Base-by-base conservation (phyloP, 2,329 filamentous ascomycete species). In the Westerdykella aurantiaca region DNA sequence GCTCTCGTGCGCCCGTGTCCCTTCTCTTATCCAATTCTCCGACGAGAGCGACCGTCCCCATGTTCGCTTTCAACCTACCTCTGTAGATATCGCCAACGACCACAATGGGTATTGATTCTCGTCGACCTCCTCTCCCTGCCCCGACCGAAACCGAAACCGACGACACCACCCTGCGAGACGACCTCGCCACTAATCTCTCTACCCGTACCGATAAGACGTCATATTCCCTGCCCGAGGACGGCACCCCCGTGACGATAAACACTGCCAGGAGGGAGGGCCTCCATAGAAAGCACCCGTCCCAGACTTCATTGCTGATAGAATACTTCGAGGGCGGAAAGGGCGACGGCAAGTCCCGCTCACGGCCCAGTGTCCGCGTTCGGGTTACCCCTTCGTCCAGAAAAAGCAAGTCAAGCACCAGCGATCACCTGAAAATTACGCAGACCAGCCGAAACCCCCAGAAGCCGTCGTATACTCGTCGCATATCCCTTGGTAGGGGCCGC, bases 221-320 rank as follows among this genome's bases (percentile, higher is more conserved):
- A 42, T 90, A 86, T 69, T 88, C 85, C 31, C 78, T 93, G 41
- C 87, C 86, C 45, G 86, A 89, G 61, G 87, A 93, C 80, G 88
- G 87, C 64, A 91, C 86, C 42, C 89, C 90, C 34, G 83, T 98
- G 60, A 97, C 88, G 48, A 94, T 98, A 66, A 83, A 85, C 63
- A 95, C 91, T 37, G 80, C 61, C 76, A 63, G 62, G 47, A 86
- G 68, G 79, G 81, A 70, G 57, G 83, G 81, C 70, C 48, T 76
- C 70, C 52, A 66, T 67, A 70, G 78, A 45, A 74, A 74, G 69
- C 75, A 68, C 64, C 68, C 72, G 61, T 95, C 88, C 37, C 89
- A 95, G 72, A 95, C 90, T 31, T 94, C 88, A 44, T 76, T 96
- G 53, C 76, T 96, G 58, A 96, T 96, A 60, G 90, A 96, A 71